Evolutionary conservation across 2,329 filamentous ascomycete species (phyloP), one percentile per base, ranked within the genome.

Genomic region (Hymenoscyphus salicellus): DNA sequence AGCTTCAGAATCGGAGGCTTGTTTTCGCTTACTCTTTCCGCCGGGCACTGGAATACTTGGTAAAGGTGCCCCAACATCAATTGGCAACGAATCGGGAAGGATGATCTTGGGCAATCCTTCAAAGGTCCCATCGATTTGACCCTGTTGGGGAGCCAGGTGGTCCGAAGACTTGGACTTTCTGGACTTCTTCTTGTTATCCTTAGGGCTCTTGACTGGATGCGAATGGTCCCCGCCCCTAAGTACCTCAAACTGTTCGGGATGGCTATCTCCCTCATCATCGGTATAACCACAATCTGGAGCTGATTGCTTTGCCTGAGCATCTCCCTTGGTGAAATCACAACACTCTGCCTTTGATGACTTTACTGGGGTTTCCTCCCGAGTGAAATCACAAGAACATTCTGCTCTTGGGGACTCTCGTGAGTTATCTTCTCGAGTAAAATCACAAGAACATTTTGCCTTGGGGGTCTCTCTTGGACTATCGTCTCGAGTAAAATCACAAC

Each of bases 401-500:
- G 46, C 20, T 26, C 26, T 20, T 3, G 20, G 46, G 46, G 46
- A 5, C 20, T 52, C 46, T 14, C 14, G 5, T 26, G n/a, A 20
- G 20, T 8, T 10, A 14, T 52, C 46, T 1, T 38, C 36, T 23
- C 26, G 46, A 23, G 46, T 52, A 41, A 36, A 55, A 56, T 62
- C 49, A 33, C 41, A 63, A 6, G 28, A 30, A 23, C 20, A 52
- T 10, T 52, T 20, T 23, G 46, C 20, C 23, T 52, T 20, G 2
- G 20, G 46, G 46, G 46, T 5, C 20, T 52, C 46, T 14, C 14
- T 14, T 26, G n/a, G 46, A 20, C 20, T 10, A 14, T 52, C 46
- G 3, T 38, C 36, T 23, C 26, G 46, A 23, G 46, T 52, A 41
- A 36, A 55, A 56, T 62, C 49, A 33, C 41, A 63, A 33, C 65